A percentile compares a stretch with the other conserved stretches of the same genome.
These are phyloP conservation scores for Macrocystidia cucumis DNA, from an alignment of 1,284 basidiomycete species.

Conservation along the genomic window DNA sequence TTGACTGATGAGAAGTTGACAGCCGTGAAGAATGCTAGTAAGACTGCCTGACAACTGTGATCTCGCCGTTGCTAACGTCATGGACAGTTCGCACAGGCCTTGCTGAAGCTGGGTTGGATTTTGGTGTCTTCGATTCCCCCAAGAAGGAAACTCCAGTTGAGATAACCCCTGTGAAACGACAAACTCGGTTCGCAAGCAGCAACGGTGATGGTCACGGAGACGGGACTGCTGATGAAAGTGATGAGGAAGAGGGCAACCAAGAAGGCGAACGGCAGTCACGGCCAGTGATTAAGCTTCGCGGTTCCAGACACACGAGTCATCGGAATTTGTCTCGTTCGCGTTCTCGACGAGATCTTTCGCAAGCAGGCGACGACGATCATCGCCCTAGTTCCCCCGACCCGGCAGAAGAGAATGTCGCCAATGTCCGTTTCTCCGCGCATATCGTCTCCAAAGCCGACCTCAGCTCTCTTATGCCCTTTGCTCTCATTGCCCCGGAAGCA, in stretches of 20 bases:
- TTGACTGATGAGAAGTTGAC: slow-evolving; percentile 66
- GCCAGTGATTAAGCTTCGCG: slow-evolving; percentile 65
- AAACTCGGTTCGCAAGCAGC: slow-evolving; percentile 16
- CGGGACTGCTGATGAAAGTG: slow-evolving; percentile 20
- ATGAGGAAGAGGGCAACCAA: slow-evolving; percentile 36
- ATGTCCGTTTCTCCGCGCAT: slow-evolving; percentile 67
- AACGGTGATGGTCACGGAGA: slow-evolving; percentile 17
- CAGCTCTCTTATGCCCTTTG: slow-evolving; percentile 58
- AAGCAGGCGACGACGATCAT: slow-evolving; percentile 43
- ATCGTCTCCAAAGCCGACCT: slow-evolving; percentile 51
- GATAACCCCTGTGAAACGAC: slow-evolving; percentile 25
- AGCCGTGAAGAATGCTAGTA: slow-evolving; percentile 54
- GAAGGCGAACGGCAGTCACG: slow-evolving; percentile 50
- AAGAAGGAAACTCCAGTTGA: slow-evolving; percentile 17
- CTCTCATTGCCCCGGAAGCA: slow-evolving; percentile 66
- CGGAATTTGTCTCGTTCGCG: slow-evolving; percentile 56
- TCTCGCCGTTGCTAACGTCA: neutral
- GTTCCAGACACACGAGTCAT: slow-evolving; percentile 31
- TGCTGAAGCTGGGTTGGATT: slow-evolving; percentile 53
- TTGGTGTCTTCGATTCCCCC: slow-evolving; percentile 62
- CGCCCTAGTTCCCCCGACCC: slow-evolving; percentile 46
- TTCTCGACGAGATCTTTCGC: slow-evolving; percentile 55
- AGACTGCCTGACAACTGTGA: slow-evolving; percentile 12
- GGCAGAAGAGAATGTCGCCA: slow-evolving; percentile 62
- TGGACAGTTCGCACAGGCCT: slow-evolving; percentile 49